These are phyloP conservation scores for Sclerotinia minor DNA, from an alignment of 2,329 filamentous ascomycete genomes.

Conservation along the genomic window DNA sequence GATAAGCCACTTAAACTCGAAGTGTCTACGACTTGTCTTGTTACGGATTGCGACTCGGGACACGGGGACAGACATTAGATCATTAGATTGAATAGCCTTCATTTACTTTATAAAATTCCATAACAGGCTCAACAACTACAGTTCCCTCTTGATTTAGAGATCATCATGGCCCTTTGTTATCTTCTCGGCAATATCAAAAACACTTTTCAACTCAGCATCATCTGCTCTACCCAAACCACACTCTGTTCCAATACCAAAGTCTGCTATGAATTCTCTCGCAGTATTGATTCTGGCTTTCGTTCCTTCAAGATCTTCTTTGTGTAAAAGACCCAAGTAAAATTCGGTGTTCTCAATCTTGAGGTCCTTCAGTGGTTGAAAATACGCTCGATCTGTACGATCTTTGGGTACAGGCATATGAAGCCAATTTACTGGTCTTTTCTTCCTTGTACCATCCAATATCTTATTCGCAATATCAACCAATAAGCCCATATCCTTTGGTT, in stretches of 20 bases:
- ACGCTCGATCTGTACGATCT: conserved; percentile 42
- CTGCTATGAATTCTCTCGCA: conserved; percentile 39
- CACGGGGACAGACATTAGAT: no score
- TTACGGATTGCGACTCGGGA: no score
- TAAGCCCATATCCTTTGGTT: conserved; percentile 41
- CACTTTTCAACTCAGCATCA: conserved; percentile 27
- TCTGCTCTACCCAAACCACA: conserved; percentile 44
- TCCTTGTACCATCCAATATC: conserved; percentile 35
- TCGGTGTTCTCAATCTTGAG: conserved; percentile 41
- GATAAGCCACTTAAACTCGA: no score
- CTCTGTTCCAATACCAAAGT: conserved; percentile 47
- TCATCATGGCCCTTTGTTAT: no score
- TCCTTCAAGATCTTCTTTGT: conserved; percentile 44
- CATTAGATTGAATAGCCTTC: no score
- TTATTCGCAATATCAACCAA: conserved; percentile 44
- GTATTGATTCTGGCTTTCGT: conserved; percentile 44
- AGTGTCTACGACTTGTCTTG: no score
- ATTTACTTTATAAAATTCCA: no score
- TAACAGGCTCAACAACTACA: no score
- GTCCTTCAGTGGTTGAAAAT: conserved; percentile 44
- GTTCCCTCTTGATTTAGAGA: no score
- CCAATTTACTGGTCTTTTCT: conserved; percentile 43
- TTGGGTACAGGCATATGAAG: conserved; percentile 49
- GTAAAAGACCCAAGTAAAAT: conserved; percentile 47
- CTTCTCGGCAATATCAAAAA: conserved; percentile 21